phyloP scores from a whole-genome alignment of 345 rosid genomes.

The Trapa incisa region DNA sequence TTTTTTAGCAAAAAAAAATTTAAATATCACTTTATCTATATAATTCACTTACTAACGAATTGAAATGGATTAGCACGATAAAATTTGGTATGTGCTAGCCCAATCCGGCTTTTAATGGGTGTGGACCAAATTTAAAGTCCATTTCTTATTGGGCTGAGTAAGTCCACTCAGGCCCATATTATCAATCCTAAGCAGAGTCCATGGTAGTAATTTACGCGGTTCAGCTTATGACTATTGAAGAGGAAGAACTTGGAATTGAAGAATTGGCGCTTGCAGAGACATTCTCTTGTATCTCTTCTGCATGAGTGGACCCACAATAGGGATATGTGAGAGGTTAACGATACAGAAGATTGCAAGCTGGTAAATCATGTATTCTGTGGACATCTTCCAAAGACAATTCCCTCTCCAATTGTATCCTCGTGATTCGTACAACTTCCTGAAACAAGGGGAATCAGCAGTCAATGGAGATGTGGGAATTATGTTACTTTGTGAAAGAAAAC shows the following conservation, averaged over 20 bases:
- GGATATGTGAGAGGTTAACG: constrained; percentile 16
- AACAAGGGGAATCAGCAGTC: constrained; percentile 4
- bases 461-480: background rate
- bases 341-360: constrained; percentile 75
- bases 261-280: background rate
- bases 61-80: too few relatives aligned
- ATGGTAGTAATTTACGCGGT: background rate
- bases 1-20: too few relatives aligned
- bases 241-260: background rate
- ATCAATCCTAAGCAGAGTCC: background rate
- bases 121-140: too few relatives aligned
- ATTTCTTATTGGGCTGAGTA: too few relatives aligned
- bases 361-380: constrained; percentile 64
- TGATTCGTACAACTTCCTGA: constrained; percentile 79
- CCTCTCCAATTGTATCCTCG: constrained; percentile 75
- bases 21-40: too few relatives aligned
- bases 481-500: too few relatives aligned
- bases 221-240: background rate
- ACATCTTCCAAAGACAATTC: constrained; percentile 74
- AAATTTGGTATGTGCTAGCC: too few relatives aligned
- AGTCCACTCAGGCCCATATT: too few relatives aligned
- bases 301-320: background rate
- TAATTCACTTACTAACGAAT: too few relatives aligned
- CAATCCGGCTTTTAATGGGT: too few relatives aligned
- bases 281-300: background rate